phyloP scores from a whole-genome alignment of 352 stramenopile species.

The Globisporangium irregulare region DNA sequence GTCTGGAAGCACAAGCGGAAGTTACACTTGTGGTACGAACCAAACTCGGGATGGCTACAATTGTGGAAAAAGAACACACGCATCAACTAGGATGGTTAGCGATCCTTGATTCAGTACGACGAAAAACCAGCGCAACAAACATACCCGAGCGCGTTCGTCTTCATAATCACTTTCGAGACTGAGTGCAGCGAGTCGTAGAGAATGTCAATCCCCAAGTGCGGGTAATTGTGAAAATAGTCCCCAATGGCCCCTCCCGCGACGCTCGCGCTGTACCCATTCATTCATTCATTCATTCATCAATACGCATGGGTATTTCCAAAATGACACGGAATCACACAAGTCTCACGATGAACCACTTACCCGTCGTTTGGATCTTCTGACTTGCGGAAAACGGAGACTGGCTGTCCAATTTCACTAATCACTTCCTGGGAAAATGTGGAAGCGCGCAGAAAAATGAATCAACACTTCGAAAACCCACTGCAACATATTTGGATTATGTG shows the following conservation, averaged over 20 bases:
- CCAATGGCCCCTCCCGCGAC: constrained; percentile 50
- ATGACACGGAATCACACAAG: background rate
- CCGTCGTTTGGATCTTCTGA: constrained; percentile 66
- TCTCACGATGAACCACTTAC: constrained; percentile 22
- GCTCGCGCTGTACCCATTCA: constrained; percentile 28
- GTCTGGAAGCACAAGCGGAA: constrained; percentile 64
- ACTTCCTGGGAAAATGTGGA: constrained; percentile 41
- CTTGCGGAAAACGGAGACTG: constrained; percentile 78
- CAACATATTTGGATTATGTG: background rate
- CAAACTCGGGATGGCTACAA: constrained; percentile 74
- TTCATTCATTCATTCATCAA: background rate
- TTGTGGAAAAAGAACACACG: background rate
- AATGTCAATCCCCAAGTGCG: constrained; percentile 74
- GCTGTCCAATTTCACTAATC: constrained; percentile 70
- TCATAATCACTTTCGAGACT: constrained; percentile 75
- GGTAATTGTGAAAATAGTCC: constrained; percentile 88
- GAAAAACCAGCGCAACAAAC: background rate
- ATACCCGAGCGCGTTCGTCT: constrained; percentile 75
- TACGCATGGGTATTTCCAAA: background rate
- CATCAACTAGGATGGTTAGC: background rate
- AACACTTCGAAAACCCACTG: background rate
- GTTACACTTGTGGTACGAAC: constrained; percentile 85
- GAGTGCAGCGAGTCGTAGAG: constrained; percentile 72
- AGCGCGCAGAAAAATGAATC: background rate
- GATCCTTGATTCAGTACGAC: too few species aligned